Conservation (phyloP, 2,329 filamentous ascomycete genomes). For the Paecilomyces dactylethromorphus region DNA sequence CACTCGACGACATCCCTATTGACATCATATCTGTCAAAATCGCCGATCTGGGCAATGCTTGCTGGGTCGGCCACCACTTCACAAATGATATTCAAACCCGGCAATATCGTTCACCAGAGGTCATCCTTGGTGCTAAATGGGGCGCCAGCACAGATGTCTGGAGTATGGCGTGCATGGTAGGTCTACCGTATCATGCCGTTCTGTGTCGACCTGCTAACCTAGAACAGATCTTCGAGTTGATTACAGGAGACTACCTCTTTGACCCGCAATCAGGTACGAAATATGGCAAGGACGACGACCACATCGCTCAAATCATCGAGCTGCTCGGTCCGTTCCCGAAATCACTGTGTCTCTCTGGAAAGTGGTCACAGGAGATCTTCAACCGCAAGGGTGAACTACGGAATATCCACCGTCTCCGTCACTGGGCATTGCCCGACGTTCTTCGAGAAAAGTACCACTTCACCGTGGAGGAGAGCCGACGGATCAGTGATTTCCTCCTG, state of each 20-base stretch:
- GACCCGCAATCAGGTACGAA: conserved; percentile 97
- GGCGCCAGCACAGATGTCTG: conserved; percentile 98
- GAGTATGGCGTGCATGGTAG: conserved; percentile 99
- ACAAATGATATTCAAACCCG: conserved; percentile 98
- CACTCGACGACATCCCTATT: conserved; percentile 31
- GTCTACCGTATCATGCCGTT: conserved; percentile 18
- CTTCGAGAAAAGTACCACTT: conserved; percentile 97
- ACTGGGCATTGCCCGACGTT: conserved; percentile 92
- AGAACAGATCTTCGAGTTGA: conserved; percentile 83
- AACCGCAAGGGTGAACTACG: conserved; percentile 94
- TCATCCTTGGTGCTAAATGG: conserved; percentile 95
- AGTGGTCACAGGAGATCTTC: conserved; percentile 98
- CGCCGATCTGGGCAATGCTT: conserved; percentile 94
- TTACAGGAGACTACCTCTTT: conserved; percentile 97
- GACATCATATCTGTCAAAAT: conserved; percentile 98
- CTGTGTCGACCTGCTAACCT: conserved; percentile 3
- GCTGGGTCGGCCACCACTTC: conserved; percentile 98
- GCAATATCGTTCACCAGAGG: conserved; percentile 94
- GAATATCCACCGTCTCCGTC: conserved; percentile 91
- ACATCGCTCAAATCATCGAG: conserved; percentile 98
- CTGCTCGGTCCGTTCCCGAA: conserved; percentile 90
- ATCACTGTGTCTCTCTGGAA: conserved; percentile 81
- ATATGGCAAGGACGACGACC: conserved; percentile 98
- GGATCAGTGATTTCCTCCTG: conserved; percentile 72
- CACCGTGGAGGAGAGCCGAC: conserved; percentile 70